Base-by-base conservation (phyloP, 2,329 filamentous ascomycete species). In the Paecilomyces formosus region DNA sequence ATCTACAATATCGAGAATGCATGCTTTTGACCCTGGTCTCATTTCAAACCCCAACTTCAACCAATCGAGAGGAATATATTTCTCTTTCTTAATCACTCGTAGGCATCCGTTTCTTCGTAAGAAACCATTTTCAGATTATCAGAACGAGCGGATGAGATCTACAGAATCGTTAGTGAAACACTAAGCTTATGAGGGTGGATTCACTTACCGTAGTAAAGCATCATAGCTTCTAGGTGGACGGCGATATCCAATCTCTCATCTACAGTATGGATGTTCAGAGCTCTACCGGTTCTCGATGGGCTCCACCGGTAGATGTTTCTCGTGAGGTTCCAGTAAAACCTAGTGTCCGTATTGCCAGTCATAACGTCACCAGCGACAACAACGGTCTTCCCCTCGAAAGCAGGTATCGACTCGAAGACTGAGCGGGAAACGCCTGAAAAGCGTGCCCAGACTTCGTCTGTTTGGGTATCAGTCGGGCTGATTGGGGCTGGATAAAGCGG, bases 321-420 rank as follows among this genome's bases (percentile, higher is more conserved):
- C n/a, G 79, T 78, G 60, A 82, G 61, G 45, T 73, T 68, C 80
- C 80, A 82, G 63, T 82, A 82, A 62, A 81, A 80, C 3, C 75
- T 67, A 1, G 81, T 82, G 58, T 82, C 81, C 0, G 81, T 82
- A 55, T 82, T 83, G 0, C 79, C 80, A 1, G 79, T 81, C 78
- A 81, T 81, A 55, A 81, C 75, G 58, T 75, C 74, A 0, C 76
- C 76, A 9, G 72, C 72, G 0, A 77, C 74, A 6, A 79, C 67
- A 3, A 78, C 73, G 0, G 67, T 77, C 57, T 71, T 72, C n/a
- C 62, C 69, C 12, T 62, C 26, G 26, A 64, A 60, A 52, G 62
- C 68, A 52, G 62, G 63, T 2, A 67, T 70, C 28, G 69, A 73
- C 58, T 76, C 74, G 52, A 76, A 76, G 18, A 75, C 69, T n/a